Evolutionary conservation across 2,329 filamentous ascomycete species (phyloP).

Genomic region (Monosporascus sp.): DNA sequence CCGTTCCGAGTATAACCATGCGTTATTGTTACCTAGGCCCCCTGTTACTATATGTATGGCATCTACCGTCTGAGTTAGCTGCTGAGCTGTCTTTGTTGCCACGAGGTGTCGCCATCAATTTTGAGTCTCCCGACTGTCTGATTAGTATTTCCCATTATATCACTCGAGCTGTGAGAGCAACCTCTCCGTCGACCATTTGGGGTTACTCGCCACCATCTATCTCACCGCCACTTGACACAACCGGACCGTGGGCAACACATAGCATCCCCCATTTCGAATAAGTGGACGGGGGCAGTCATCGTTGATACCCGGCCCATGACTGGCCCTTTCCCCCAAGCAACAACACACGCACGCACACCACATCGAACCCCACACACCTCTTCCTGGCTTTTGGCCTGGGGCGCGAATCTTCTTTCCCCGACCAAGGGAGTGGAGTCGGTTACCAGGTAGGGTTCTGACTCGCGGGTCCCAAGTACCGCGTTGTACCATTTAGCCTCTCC

Average conservation of each 20-base stretch:
- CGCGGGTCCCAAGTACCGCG: neutral
- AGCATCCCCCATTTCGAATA: neutral
- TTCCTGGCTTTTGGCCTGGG: no score
- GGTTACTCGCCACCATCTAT: neutral
- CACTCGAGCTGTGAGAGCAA: neutral
- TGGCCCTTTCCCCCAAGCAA: neutral
- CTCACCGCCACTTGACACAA: neutral
- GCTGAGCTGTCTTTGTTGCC: neutral
- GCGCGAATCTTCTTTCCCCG: neutral
- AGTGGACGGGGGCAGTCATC: neutral
- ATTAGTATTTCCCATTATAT: neutral
- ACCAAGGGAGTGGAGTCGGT: neutral
- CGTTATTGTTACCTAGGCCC: neutral
- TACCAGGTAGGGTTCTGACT: neutral
- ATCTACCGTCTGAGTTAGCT: neutral
- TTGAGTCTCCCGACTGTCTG: neutral
- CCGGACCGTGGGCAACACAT: no score
- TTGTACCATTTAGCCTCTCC: neutral
- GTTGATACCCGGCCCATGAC: neutral
- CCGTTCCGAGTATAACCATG: neutral
- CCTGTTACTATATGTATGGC: neutral
- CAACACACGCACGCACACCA: neutral
- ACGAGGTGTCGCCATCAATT: neutral
- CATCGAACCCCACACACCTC: no score
- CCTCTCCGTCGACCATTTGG: neutral